Evolutionary conservation across 371 early-diverging fungal genomes (phyloP), one percentile per base, ranked within the genome.

Genomic region (Gilbertella persicaria): DNA sequence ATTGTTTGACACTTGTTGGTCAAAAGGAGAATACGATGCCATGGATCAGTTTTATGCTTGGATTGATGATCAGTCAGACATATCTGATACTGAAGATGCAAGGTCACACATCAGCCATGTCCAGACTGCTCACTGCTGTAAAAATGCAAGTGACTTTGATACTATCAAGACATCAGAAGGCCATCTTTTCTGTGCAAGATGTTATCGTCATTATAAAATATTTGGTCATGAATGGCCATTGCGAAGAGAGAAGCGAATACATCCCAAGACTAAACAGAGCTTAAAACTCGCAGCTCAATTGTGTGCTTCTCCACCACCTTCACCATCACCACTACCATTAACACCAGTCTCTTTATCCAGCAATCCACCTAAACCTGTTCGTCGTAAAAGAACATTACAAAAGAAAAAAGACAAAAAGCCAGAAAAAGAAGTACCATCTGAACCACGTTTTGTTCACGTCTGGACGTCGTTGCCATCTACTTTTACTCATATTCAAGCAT

Each of bases 171-270:
- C 28, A 23, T 17, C 39, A 1, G 24, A 19, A 5, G 38, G 24
- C 0, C 39, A 41, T 2, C 17, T 36, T 6, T 25, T 57, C 14
- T 67, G 68, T 49, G 46, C 42, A 5, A 33, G 64, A 23, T 67
- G 68, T 24, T 50, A 64, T 20, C 53, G 68, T 4, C 68, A 67
- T 45, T 54, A 45, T 30, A 35, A 45, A 20, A 63, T 67, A 5
- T 67, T 43, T 39, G 50, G 46, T 2, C 25, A 46, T 2, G 35
- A 40, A 19, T 67, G 68, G 68, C 66, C 66, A 0, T 14, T 38
- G 4, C 16, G 46, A 29, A 43, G 37, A 26, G 14, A 13, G 5
- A 13, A 17, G 33, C 20, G 30, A 12, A 13, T 20, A 33, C 7
- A 46, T 20, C 1, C 20, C 8, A 35, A 35, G 23, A 21, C 14